Percentiles rank a stretch among this genome's conserved stretches.
These are phyloP conservation scores for Monoraphidium neglectum DNA, from an alignment of 139 green algal species.

Conservation along the genomic window DNA sequence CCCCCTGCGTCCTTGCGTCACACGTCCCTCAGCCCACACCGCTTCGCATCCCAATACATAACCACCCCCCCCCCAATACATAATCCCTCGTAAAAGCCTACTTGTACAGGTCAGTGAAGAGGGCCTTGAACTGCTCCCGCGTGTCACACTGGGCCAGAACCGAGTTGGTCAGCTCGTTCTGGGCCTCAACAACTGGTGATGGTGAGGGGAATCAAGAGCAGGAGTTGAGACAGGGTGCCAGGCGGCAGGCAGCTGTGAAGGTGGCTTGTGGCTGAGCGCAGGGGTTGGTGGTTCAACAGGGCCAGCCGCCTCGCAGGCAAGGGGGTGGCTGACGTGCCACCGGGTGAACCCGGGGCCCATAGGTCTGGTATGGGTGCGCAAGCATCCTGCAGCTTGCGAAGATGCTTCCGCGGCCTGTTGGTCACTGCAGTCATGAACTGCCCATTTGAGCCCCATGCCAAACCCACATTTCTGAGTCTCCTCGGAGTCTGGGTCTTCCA, in stretches of 20 bases:
- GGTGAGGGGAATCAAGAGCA: too few species aligned
- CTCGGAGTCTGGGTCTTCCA: slow-evolving; percentile 85
- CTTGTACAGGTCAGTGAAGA: slow-evolving; percentile 52
- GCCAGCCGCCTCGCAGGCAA: too few species aligned
- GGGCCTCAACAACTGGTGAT: slow-evolving; percentile 72
- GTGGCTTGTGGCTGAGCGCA: too few species aligned
- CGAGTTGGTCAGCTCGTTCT: slow-evolving; percentile 79
- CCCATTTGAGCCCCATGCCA: not conserved
- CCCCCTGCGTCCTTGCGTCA: too few species aligned
- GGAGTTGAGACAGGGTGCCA: not conserved
- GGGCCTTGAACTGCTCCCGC: slow-evolving; percentile 64
- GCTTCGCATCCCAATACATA: too few species aligned
- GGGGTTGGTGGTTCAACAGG: too few species aligned
- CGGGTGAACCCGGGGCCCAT: not conserved
- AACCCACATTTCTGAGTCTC: slow-evolving; percentile 74
- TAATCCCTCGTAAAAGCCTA: not conserved
- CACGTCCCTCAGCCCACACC: too few species aligned
- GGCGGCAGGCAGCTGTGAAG: too few species aligned
- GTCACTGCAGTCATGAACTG: not conserved
- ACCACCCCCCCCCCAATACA: too few species aligned
- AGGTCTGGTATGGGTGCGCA: not conserved
- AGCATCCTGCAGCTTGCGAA: slow-evolving; percentile 3
- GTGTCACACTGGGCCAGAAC: slow-evolving; percentile 73
- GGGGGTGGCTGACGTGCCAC: not conserved
- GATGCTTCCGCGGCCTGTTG: not conserved